A percentile compares a stretch with the other conserved stretches of the same genome.
Conservation (phyloP, 306 rosid species). For the Ziziphus jujuba region DNA sequence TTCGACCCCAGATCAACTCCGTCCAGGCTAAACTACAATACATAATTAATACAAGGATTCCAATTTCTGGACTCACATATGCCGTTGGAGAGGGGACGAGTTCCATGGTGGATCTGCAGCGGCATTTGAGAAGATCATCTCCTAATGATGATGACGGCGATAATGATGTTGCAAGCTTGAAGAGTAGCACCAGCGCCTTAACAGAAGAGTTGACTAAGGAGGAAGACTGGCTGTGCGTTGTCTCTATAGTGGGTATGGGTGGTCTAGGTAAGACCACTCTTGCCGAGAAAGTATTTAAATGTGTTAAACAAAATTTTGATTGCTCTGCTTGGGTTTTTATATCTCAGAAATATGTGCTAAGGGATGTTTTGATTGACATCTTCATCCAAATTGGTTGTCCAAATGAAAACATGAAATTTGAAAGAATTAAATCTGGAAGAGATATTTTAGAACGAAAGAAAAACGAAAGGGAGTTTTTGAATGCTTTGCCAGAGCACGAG, state of each 20-base stretch:
- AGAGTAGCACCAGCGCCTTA: not conserved
- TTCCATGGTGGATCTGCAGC: not conserved
- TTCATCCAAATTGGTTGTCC: constrained; percentile 1
- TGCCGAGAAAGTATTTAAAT: constrained; percentile 8
- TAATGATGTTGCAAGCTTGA: not conserved
- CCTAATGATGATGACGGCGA: too few relatives aligned
- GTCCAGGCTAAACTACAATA: too few relatives aligned
- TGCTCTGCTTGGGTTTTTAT: too few relatives aligned
- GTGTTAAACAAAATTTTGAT: not conserved
- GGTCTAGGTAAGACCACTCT: constrained; percentile 29
- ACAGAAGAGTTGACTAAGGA: not conserved
- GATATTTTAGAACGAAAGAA: not conserved
- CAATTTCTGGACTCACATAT: too few relatives aligned
- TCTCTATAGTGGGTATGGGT: constrained; percentile 22
- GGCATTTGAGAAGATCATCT: constrained; percentile 30
- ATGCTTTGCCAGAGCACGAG: not conserved
- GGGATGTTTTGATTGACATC: too few relatives aligned
- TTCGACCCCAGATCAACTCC: too few relatives aligned
- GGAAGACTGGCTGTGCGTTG: not conserved
- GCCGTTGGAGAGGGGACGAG: not conserved
- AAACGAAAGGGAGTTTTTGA: not conserved
- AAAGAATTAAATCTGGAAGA: not conserved
- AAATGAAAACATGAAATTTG: not conserved
- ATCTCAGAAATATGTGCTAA: too few relatives aligned
- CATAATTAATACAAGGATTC: too few relatives aligned